Base-by-base conservation (phyloP, 1,284 basidiomycete genomes). In the Paramarasmius palmivorus region DNA sequence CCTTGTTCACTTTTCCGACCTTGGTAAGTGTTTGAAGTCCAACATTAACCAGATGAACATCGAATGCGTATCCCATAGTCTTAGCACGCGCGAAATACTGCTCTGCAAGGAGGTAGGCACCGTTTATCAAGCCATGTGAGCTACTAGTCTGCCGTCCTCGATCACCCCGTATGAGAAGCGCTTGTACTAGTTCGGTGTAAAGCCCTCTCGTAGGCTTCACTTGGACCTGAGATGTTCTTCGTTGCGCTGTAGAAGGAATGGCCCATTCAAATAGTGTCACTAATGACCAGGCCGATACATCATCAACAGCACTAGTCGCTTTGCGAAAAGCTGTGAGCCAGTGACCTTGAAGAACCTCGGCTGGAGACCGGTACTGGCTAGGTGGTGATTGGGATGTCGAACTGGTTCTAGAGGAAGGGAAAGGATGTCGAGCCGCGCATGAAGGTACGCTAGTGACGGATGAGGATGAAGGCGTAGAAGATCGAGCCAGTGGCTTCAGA, bases 1-100 rank as follows among this genome's bases (percentile, higher is more conserved):
- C 86, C 19, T 71, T 68, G 4, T 76, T 70, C 0, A 78, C 69
- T 14, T 72, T 69, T 4, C 74, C 73, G 5, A 66, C 65, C 37
- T 73, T 67, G 0, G 79, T 77, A 3, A 85, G 67, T 0, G 79
- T 73, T 52, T 80, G 74, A 19, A 85, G 60, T 4, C 82, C 84
- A 0, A 76, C 69, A 0, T 73, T 74, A 22, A 90, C 62, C 0
- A 79, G 75, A 19, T 73, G 66, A 4, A 68, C 68, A 57, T 86
- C 82, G 9, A 88, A 61, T 19, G 58, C 57, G 32, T 73, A 53
- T 12, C 66, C 71, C 26, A 64, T 67, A 23, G 63, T 61, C 2
- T 71, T 51, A 6, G 81, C 69, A 38, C 71, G 67, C 15, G 70
- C 63, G 78, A 84, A 86, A 19, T 81, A 66, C 2, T 61, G 62